Evolutionary conservation across 495 filamentous ascomycete species (phyloP), one percentile per base, ranked within the genome.

Genomic region (Penicillium subrubescens): DNA sequence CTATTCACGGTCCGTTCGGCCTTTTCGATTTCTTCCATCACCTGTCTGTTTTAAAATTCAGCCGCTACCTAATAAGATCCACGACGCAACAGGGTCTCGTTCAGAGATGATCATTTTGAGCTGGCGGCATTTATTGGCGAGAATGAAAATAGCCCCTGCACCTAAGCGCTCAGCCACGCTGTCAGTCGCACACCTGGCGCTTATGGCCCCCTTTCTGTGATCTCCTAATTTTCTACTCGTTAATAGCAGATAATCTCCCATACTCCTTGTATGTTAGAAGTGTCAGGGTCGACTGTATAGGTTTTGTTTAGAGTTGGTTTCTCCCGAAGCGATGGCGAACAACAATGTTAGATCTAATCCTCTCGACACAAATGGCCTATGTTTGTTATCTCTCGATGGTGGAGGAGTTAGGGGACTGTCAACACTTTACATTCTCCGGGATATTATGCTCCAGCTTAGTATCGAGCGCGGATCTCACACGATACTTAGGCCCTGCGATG

Each of bases 371-470:
- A 29, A 66, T 39, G 69, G 71, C 0, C 25, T 76, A 1, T 74
- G 73, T 25, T 56, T 77, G 0, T 3, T 72, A 1, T 74, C 72
- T 0, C 35, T 75, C 1, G 79, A 83, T 63, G 81, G 80, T 0
- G 81, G 81, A 8, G 81, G 81, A 8, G 74, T 83, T 0, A 64
- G 81, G 17, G 82, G 82, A 0, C 60, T 84, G 7, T 83, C 81
- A 8, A 77, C 67, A 1, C 71, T 84, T 0, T 66, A 70, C 10
- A 81, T 83, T 57, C 62, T 84, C 11, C 58, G 61, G 19, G 57
- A 65, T 33, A 51, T 85, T 29, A 82, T 84, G 79, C 19, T 57
- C 12, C 65, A 65, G 37, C 41, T 82, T 10, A 83, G 78, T 33
- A 8, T 66, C 3, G 60, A 68, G 34, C 68, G 65, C 6, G 29